phyloP scores from a whole-genome alignment of 106 monocot species.

The Acorus calamus region DNA sequence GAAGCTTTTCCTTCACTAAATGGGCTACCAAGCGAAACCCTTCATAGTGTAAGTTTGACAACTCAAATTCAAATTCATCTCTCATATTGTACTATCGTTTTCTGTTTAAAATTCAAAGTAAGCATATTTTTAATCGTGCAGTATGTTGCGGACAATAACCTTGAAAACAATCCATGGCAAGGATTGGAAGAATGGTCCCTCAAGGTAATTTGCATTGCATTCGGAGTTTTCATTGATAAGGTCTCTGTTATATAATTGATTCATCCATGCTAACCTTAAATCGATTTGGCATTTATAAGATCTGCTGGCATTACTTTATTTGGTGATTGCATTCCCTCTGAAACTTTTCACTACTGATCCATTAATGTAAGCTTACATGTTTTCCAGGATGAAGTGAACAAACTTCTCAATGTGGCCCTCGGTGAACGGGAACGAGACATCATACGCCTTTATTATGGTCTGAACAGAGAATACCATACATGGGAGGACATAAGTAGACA shows the following conservation, averaged over 20 bases:
- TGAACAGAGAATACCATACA: constrained; percentile 52
- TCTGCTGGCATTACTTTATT: too few relatives aligned
- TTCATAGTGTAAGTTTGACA: constrained; percentile 72
- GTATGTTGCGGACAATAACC: constrained; percentile 77
- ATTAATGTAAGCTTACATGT: too few relatives aligned
- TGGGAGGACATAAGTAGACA: constrained; percentile 96
- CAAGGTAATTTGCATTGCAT: constrained; percentile 39
- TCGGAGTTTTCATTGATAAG: too few relatives aligned
- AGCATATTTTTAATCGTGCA: constrained; percentile 12
- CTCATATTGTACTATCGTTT: background rate
- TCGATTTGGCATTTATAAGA: too few relatives aligned
- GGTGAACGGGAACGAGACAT: constrained; percentile 75
- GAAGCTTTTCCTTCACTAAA: constrained; percentile 79
- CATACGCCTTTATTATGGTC: constrained; percentile 75
- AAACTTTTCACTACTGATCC: too few relatives aligned
- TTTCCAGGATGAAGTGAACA: constrained; percentile 75
- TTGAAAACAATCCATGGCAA: constrained; percentile 89
- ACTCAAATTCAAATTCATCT: background rate
- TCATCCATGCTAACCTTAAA: too few relatives aligned
- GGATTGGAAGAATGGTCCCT: constrained; percentile 72
- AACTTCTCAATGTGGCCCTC: constrained; percentile 49
- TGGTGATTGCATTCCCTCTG: too few relatives aligned
- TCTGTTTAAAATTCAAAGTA: background rate
- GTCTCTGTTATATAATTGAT: too few relatives aligned
- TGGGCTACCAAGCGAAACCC: constrained; percentile 63